Evolutionary conservation across 1,284 basidiomycete species (phyloP), one percentile per base, ranked within the genome.

Genomic region (Stygiomarasmius scandens): DNA sequence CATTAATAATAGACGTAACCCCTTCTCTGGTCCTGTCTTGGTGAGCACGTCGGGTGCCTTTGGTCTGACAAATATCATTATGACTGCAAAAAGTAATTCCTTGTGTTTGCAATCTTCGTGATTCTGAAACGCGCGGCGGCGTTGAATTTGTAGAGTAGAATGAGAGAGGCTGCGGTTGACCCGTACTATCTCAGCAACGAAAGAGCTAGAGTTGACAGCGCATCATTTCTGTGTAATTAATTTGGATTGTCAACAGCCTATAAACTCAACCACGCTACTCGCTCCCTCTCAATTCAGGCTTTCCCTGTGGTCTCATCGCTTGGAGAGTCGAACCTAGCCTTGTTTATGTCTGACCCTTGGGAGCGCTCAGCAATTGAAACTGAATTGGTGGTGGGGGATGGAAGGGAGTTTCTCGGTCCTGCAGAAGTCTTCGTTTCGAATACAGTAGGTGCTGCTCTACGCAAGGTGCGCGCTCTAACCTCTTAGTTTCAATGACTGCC

Each of bases 391-490:
- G 51, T 60, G 64, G 58, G 65, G 38, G 38, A 56, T 52, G 58
- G 61, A 23, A 61, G 68, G 56, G 78, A 80, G 62, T 79, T 78
- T 59, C 67, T 77, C 34, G 79, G 86, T 46, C 78, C 80, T 45
- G 82, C 81, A 8, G 85, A 91, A 64, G 71, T 92, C 20, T 88
- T 85, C 66, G 73, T 90, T 38, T 83, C 87, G n/a, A 74, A 77
- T 51, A 74, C 81, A 52, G 79, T 81, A 3, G 77, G 77, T 24
- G 68, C 77, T 38, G 75, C 77, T 23, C 67, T 86, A 50, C 82
- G 82, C 59, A 90, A 86, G 81, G 89, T 86, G 59, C 56, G 74
- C 64, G 46, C 2, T 25, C 20, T 34, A 54, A 54, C 38, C 41
- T 46, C 22, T 19, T 16, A 41, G 23, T 58, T 51, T 52, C 23